These are phyloP conservation scores for Umbelopsis sp. DNA, from an alignment of 371 early-diverging fungal species.

Conservation along the genomic window DNA sequence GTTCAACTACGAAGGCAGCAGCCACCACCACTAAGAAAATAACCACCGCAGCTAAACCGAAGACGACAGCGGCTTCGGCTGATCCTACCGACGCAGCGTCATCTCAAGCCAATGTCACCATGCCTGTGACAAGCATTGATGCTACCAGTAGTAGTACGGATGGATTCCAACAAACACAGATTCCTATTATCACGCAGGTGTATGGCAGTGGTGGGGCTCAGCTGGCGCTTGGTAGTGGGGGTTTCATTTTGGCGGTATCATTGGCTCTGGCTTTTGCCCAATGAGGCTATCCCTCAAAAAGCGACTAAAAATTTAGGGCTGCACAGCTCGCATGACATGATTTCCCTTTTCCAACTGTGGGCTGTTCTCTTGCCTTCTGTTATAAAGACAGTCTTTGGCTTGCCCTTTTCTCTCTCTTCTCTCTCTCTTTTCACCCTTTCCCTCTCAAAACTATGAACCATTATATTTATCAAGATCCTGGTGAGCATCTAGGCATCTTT, in stretches of 20 bases:
- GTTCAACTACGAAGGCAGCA: not conserved
- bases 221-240: not conserved
- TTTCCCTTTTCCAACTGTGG: constrained; percentile 1
- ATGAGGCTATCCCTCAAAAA: not conserved
- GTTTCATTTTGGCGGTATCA: not conserved
- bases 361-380: not conserved
- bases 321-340: constrained; percentile 10
- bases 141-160: not conserved
- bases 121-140: too few relatives aligned
- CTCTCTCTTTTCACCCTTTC: not conserved
- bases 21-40: not conserved
- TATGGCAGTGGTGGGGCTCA: not conserved
- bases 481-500: constrained; percentile 18
- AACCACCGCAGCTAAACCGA: not conserved
- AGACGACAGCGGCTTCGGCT: not conserved
- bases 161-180: not conserved
- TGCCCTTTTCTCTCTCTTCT: not conserved
- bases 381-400: not conserved
- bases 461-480: constrained; percentile 16
- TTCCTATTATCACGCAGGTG: not conserved
- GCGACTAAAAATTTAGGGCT: not conserved
- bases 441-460: not conserved
- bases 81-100: not conserved
- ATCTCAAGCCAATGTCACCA: not conserved
- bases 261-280: not conserved